Conservation (phyloP, 2,329 filamentous ascomycete genomes). For the Lachnellula cervina region DNA sequence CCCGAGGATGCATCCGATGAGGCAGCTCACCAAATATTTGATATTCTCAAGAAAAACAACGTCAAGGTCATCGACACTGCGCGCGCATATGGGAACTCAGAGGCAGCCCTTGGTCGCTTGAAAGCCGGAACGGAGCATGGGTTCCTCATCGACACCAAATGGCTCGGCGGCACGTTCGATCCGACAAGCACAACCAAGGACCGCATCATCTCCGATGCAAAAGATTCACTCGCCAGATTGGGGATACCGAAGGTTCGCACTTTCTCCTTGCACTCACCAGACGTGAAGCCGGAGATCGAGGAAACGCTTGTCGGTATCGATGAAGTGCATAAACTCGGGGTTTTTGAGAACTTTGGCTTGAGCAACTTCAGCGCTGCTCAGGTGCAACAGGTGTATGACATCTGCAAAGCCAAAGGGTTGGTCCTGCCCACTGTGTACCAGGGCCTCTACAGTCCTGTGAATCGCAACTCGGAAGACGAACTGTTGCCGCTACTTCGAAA, state of each 20-base stretch:
- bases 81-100: neutral
- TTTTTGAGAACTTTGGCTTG: slow-evolving; percentile 56
- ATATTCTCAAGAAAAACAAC: neutral
- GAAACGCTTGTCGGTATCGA: slow-evolving; percentile 72
- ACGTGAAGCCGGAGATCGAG: slow-evolving; percentile 63
- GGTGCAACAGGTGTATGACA: slow-evolving; percentile 29
- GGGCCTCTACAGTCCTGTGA: slow-evolving; percentile 30
- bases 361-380: slow-evolving; percentile 31
- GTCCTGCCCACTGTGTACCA: slow-evolving; percentile 33
- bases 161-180: neutral
- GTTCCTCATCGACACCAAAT: slow-evolving; percentile 2
- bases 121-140: neutral
- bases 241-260: slow-evolving; percentile 53
- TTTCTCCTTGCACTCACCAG: slow-evolving; percentile 67
- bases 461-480: slow-evolving; percentile 53
- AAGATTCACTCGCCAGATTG: neutral
- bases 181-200: neutral
- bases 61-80: neutral
- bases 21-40: neutral
- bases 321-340: slow-evolving; percentile 72
- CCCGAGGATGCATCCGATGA: neutral
- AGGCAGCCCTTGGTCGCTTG: neutral
- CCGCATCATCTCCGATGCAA: neutral
- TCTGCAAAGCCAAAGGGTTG: slow-evolving; percentile 27
- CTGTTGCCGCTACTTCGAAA: slow-evolving; percentile 50